Evolutionary conservation across 1,139 yeast species (phyloP).

Genomic region (Pichia norvegensis): DNA sequence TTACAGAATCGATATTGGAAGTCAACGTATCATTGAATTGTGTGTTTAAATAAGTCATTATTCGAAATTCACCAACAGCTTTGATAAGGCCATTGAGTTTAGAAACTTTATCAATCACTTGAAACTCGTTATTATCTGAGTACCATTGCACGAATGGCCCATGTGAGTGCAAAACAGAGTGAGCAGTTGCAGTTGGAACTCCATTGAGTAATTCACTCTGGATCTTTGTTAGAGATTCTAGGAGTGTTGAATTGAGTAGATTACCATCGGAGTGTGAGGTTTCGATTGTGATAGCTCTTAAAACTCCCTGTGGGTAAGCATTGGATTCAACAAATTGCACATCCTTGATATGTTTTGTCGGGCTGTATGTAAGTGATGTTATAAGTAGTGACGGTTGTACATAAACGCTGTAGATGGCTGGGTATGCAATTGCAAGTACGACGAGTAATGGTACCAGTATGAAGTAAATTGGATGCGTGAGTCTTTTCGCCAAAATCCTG

Average conservation of each 20-base stretch:
- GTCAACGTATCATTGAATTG: conserved; percentile 20
- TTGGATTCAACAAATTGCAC: neutral
- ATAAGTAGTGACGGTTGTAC: neutral
- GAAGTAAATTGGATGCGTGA: neutral
- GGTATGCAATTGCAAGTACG: neutral
- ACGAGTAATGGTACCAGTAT: neutral
- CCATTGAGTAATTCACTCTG: neutral
- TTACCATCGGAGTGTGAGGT: neutral
- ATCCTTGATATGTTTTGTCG: neutral
- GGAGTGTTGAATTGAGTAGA: neutral
- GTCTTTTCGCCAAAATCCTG: neutral
- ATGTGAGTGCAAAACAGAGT: neutral
- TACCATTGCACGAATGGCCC: neutral
- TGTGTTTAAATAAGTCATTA: neutral
- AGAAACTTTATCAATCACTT: neutral
- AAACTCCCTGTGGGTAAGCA: neutral
- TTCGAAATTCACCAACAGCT: neutral
- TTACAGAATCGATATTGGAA: conserved; percentile 22
- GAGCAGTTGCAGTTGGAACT: neutral
- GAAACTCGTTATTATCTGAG: neutral
- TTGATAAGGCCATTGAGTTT: neutral
- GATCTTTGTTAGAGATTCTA: neutral
- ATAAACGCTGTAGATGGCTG: neutral
- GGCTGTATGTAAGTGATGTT: neutral
- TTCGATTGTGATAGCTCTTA: neutral